Evolutionary conservation across 2,329 filamentous ascomycete genomes (phyloP).

Genomic region (Xylariaceae sp.): DNA sequence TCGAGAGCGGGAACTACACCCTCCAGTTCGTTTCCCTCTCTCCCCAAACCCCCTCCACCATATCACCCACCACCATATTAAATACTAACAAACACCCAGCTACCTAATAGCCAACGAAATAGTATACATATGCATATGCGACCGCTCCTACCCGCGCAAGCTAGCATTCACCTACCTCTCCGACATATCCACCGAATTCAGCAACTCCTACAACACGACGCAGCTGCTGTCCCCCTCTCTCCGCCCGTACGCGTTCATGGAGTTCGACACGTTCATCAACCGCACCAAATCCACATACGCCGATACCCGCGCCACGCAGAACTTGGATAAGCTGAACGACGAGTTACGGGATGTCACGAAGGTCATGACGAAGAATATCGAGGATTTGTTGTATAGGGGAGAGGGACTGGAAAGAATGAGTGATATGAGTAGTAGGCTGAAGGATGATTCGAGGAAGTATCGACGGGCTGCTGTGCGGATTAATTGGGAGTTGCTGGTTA

Average conservation of each 20-base stretch:
- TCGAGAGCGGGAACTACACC: constrained; percentile 79
- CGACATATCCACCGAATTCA: constrained; percentile 88
- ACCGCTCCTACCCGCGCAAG: constrained; percentile 92
- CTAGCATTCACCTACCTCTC: constrained; percentile 97
- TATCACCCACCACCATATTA: constrained; percentile 3
- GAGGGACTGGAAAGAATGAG: constrained; percentile 97
- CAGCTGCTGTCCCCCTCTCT: constrained; percentile 73
- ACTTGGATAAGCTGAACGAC: constrained; percentile 92
- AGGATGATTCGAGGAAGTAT: constrained; percentile 95
- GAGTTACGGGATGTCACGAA: constrained; percentile 97
- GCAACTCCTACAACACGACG: constrained; percentile 70
- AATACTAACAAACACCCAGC: constrained; percentile 41
- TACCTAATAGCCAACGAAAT: constrained; percentile 82
- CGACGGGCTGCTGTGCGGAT: constrained; percentile 87
- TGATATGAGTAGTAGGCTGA: constrained; percentile 80
- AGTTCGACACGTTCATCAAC: constrained; percentile 96
- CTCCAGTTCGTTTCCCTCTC: constrained; percentile 57
- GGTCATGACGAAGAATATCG: constrained; percentile 99
- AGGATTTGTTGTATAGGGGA: constrained; percentile 91
- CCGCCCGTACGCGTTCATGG: constrained; percentile 93
- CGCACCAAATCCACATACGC: constrained; percentile 92
- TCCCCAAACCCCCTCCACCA: neutral
- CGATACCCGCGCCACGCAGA: constrained; percentile 84
- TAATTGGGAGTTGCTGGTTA: constrained; percentile 95
- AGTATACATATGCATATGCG: constrained; percentile 91